Base-by-base conservation (phyloP, 768 basidiomycete species). In the Russula ochroleuca region DNA sequence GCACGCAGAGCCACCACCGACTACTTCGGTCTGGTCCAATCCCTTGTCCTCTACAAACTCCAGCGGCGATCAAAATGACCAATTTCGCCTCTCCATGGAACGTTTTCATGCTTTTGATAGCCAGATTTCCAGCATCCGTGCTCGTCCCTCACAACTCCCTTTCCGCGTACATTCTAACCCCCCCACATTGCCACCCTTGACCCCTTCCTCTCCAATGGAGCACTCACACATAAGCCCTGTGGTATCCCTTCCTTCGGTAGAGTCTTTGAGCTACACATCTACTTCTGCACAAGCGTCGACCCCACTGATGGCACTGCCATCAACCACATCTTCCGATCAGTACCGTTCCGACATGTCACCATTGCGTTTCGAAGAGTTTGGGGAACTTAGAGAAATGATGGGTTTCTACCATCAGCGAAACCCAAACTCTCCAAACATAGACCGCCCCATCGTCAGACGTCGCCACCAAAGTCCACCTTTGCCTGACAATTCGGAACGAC, bases 21-120 rank as follows among this genome's bases (percentile, higher is more conserved):
- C 52, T 37, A 41, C 62, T 28, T 52, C 62, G 11, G 23, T 21
- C 35, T 57, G 56, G 59, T 43, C 60, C 40, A 53, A 50, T 48
- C 48, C 59, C 2, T 37, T 57, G 45, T 57, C 61, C 37, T 48
- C 57, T 9, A 45, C 43, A 9, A 58, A 43, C 31, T 15, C 67
- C 17, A 43, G 5, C 23, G 21, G 38, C 13, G 58, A 58, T n/a
- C 58, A 58, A 54, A 68, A 61, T 59, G 67, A 68, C 19, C 65
- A 68, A 48, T 68, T 68, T 52, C 57, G 65, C 21, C 54, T 63
- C 19, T 68, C 67, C 37, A 68, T 68, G 67, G 67, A 68, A 53
- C 61, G 67, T 25, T 68, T 68, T 23, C 66, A 63, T 55, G 65
- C 67, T 2, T 68, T 68, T 48, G 67, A 68, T 54, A 68, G 67